Base-by-base conservation (phyloP, 164 flowering plant genomes). In the Brasenia schreberi region DNA sequence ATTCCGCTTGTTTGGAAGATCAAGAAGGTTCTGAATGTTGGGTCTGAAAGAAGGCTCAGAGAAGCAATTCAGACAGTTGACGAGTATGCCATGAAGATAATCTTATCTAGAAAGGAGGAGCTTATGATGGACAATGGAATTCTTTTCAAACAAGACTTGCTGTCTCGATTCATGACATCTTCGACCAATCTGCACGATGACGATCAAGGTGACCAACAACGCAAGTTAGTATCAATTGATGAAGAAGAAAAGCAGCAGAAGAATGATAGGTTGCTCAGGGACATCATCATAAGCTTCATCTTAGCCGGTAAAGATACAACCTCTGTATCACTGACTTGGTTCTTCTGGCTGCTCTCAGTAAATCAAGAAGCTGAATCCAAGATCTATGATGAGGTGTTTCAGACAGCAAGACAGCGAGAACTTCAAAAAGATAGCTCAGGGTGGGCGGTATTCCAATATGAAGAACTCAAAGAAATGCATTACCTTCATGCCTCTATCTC, bases 111-210 rank as follows among this genome's bases (percentile, higher is more conserved):
- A 19, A 76, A 79, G 71, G 49, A 64, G 73, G 63, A 60, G 27
- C 64, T 80, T 4, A 77, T 72, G 63, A 19, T 65, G 19, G 56
- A 68, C 19, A 19, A 19, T 42, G 80, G 75, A 12, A 64, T 68
- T 7, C 49, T 76, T 0, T 39, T 42, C 2, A 66, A 75, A 5
- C 74, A 72, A 11, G 93, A 91, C 65, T 81, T 91, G 19, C 75
- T 91, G 9, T 87, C 97, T 0, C 63, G 81, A 17, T 84, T 90
- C 76, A 85, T 90, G 92, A 17, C 76, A 72, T 58, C 77, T 58
- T 23, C 74, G 69, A 56, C 71, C 76, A 4, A 52, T 75, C 5
- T 4, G 44, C 1, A 14, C 60, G 4, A 70, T 80, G 65, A 45
- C 75, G 49, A 49, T 68, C 69, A 66, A 66, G 42, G 68, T 81